Evolutionary conservation across 2,329 filamentous ascomycete genomes (phyloP), one percentile per base, ranked within the genome.

Genomic region (Fusarium incarnatum): DNA sequence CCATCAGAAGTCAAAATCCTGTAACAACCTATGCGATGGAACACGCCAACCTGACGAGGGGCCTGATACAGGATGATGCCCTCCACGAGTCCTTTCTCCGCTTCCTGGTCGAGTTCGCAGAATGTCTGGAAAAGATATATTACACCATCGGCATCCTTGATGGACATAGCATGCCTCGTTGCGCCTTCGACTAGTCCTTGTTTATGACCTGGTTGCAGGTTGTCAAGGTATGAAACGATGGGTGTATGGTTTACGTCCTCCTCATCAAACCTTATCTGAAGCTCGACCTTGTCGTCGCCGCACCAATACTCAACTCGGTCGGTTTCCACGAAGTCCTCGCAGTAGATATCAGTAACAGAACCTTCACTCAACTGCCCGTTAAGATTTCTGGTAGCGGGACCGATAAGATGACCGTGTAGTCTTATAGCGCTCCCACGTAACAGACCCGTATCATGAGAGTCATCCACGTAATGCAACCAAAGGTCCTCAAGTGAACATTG

Each of bases 91-190:
- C 30, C 30, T 34, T 5, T 9, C 30, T 9, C 30, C 15, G 0
- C 7, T 9, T 34, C 30, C 4, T 5, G 15, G 8, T 34, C 30
- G 15, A 16, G 41, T 16, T 15, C 8, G n/a, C 1, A 44, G 41
- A 16, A 20, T 23, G 16, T 22, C 5, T 20, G 41, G 8, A 44
- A 23, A 4, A 44, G 12, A 5, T 20, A 44, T 12, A 44, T 20
- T 1, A 10, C 0, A 44, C 12, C 41, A 20, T 44, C 9, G 0
- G 41, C 15, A 16, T 44, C 41, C 1, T 9, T 4, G 2, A 44
- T 5, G 4, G 12, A 16, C 7, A 9, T 20, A 15, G 15, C 30
- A 2, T 34, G 30, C 4, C 30, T 34, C 15, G 30, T 34, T 34
- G 30, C 30, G 30, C 30, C 30, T 34, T 34, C 30, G 15, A 34